phyloP scores from a whole-genome alignment of 129 eudicot genomes.

The Tagetes patula region DNA sequence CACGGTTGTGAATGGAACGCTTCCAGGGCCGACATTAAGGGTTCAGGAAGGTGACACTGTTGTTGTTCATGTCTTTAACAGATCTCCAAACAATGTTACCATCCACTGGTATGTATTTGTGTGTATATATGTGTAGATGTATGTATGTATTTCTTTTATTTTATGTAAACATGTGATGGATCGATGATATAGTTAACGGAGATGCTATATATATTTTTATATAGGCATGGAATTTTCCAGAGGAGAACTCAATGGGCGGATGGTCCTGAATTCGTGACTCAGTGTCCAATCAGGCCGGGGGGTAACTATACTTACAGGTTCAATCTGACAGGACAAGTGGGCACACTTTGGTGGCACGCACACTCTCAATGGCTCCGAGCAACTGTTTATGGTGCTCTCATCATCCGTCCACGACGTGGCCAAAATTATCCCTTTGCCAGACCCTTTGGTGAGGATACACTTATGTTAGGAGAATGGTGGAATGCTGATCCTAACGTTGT shows the following conservation, averaged over 20 bases:
- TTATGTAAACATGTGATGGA: background rate
- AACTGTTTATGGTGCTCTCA: slow-evolving; percentile 69
- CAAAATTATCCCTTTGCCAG: slow-evolving; percentile 60
- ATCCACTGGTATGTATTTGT: slow-evolving; percentile 61
- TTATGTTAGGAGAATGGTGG: slow-evolving; percentile 89
- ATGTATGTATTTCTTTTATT: background rate
- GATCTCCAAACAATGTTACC: slow-evolving; percentile 66
- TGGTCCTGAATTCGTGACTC: slow-evolving; percentile 65
- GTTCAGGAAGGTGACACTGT: slow-evolving; percentile 70
- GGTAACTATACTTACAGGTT: slow-evolving; percentile 64
- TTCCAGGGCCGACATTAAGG: slow-evolving; percentile 64
- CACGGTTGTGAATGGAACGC: slow-evolving; percentile 63
- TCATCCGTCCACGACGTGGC: slow-evolving; percentile 62
- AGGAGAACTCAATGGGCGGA: slow-evolving; percentile 64
- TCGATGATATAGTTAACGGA: background rate
- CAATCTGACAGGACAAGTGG: slow-evolving; percentile 56
- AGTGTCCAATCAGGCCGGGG: slow-evolving; percentile 72
- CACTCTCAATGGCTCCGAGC: slow-evolving; percentile 75
- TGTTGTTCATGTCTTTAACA: slow-evolving; percentile 59
- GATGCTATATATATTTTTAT: background rate
- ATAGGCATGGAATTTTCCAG: slow-evolving; percentile 78
- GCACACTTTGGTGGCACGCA: slow-evolving; percentile 94
- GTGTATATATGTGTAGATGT: background rate
- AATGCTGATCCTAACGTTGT: slow-evolving; percentile 66
- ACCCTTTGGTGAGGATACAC: slow-evolving; percentile 54